Evolutionary conservation across 2,329 filamentous ascomycete species (phyloP), one percentile per base, ranked within the genome.

Genomic region (Leptographium flavum): DNA sequence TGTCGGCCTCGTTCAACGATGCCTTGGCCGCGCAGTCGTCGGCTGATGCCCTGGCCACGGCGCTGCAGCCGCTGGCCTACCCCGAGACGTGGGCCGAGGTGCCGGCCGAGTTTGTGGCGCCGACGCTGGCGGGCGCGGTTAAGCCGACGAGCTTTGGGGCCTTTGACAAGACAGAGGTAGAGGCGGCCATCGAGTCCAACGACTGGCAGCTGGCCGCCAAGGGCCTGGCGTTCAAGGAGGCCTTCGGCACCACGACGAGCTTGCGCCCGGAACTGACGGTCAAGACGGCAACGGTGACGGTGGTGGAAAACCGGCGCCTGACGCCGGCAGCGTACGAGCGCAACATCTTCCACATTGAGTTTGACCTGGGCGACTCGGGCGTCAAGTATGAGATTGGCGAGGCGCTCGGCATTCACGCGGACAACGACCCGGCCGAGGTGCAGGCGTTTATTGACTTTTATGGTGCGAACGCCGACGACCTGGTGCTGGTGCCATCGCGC

Each of bases 321-420:
- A 98, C 92, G 0, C 92, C 92, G 3, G 57, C 65, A 22, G 83
- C 80, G 28, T 98, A 98, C 60, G 88, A 96, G 63, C 87, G 92
- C 55, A 95, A 98, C 73, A 96, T 98, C 64, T 98, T 98, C 81
- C 92, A 98, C 68, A 96, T 98, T 51, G 92, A 98, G 66, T 98
- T 98, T 57, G 92, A 96, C 59, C 77, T 98, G 22, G 90, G 90
- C 49, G 67, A 81, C 57, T 94, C 90, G 30, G 90, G 88, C 33
- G 78, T 98, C 52, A 94, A 78, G 36, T 98, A 98, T 67, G 86
- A 94, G 60, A 96, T 98, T 57, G 92, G 92, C 47, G 92, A 98
- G 68, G 92, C 92, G 39, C 80, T 98, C 17, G 92, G 92, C 53
- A 88, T 98, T 51, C 92, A 98, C 62, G 86, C 87, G 7, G 86